Evolutionary conservation across 164 flowering plant genomes (phyloP).

Genomic region (Brasenia schreberi): DNA sequence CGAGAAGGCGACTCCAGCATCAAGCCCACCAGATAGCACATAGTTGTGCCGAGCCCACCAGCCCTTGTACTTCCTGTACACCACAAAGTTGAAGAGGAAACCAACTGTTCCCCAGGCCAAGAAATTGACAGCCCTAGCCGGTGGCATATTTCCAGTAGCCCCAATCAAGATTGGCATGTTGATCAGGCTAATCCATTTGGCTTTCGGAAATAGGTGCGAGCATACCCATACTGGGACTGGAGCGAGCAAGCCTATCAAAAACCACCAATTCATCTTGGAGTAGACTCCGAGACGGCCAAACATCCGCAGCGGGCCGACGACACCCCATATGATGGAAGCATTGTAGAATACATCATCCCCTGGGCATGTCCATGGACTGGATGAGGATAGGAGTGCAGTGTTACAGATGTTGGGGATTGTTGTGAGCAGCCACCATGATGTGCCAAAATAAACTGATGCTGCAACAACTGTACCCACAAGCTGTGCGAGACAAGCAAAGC

Average conservation of each 20-base stretch:
- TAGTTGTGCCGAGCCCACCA: conserved; percentile 86
- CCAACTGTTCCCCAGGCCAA: conserved; percentile 40
- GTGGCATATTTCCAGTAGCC: conserved; percentile 29
- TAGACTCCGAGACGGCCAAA: conserved; percentile 27
- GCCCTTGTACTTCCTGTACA: conserved; percentile 30
- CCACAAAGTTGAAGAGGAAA: conserved; percentile 34
- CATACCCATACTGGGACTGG: conserved; percentile 40
- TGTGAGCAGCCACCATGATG: conserved; percentile 49
- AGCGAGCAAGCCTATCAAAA: conserved; percentile 32
- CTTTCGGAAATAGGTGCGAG: conserved; percentile 25
- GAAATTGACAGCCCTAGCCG: conserved; percentile 41
- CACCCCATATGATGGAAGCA: conserved; percentile 41
- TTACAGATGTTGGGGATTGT: conserved; percentile 35
- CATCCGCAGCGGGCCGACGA: conserved; percentile 36
- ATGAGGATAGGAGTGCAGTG: conserved; percentile 16
- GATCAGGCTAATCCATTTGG: conserved; percentile 43
- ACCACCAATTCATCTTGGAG: conserved; percentile 23
- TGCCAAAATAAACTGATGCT: conserved; percentile 29
- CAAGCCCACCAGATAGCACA: conserved; percentile 52
- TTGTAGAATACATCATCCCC: conserved; percentile 32
- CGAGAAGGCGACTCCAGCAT: conserved; percentile 66
- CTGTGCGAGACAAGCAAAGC: conserved; percentile 9
- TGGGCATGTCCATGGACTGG: conserved; percentile 56
- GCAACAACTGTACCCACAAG: conserved; percentile 43
- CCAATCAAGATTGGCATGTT: conserved; percentile 50